Conservation (phyloP, 2,329 filamentous ascomycete species). For the Dendryphion nanum region DNA sequence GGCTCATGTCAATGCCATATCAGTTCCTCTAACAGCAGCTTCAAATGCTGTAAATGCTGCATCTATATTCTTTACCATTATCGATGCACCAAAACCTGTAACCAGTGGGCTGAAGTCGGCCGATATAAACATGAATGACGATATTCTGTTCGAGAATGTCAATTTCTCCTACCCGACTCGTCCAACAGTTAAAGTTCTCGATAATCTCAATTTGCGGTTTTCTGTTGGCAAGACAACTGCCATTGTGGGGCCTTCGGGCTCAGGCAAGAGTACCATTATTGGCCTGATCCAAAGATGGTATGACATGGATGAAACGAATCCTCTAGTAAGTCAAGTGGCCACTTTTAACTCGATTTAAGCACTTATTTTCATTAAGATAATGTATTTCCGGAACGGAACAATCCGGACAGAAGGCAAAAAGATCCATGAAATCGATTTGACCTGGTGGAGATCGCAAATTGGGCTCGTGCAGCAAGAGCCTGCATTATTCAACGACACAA, state of each 20-base stretch:
- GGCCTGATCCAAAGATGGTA: constrained; percentile 91
- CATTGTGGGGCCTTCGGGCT: constrained; percentile 87
- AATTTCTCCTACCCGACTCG: constrained; percentile 91
- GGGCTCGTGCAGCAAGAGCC: constrained; percentile 61
- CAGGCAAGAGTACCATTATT: constrained; percentile 88
- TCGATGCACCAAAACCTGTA: constrained; percentile 9
- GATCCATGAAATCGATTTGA: constrained; percentile 73
- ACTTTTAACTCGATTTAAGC: too few relatives aligned
- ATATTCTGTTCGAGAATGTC: constrained; percentile 73
- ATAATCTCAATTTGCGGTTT: constrained; percentile 71
- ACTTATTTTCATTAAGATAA: too few relatives aligned
- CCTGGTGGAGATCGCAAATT: constrained; percentile 86
- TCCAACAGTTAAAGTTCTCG: constrained; percentile 83
- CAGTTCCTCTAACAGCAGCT: constrained; percentile 6
- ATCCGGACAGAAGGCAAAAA: constrained; percentile 1
- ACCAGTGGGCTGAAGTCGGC: constrained; percentile 1
- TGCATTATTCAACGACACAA: constrained; percentile 26
- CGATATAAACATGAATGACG: constrained; percentile 23
- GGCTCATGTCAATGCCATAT: constrained; percentile 6
- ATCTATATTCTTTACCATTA: constrained; percentile 9
- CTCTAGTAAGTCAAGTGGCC: constrained; percentile 2
- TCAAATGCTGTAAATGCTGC: constrained; percentile 5
- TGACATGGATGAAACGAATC: constrained; percentile 46
- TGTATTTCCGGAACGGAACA: constrained; percentile 4
- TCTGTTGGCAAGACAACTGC: constrained; percentile 87